A percentile compares a stretch with the other conserved stretches of the same genome.
Conservation (phyloP, 345 rosid genomes). For the Populus deltoides region DNA sequence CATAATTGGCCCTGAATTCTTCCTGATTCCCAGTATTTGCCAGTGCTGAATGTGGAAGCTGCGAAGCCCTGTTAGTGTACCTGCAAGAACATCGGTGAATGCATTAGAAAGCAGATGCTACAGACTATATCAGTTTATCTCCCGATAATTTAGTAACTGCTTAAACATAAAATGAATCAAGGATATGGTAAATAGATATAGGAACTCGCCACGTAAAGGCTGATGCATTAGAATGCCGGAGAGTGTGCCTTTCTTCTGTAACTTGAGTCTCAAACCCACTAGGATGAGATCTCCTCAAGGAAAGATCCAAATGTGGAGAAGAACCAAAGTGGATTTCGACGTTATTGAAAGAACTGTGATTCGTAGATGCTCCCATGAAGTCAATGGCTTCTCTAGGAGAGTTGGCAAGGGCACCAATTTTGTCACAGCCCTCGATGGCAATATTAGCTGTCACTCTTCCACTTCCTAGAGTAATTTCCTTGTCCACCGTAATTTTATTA, state of each 20-base stretch:
- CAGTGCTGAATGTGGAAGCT: conserved; percentile 39
- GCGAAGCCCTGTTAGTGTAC: conserved; percentile 51
- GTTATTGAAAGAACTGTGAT: conserved; percentile 30
- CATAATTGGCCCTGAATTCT: conserved; percentile 26
- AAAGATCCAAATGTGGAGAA: conserved; percentile 62
- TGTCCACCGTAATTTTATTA: conserved; percentile 6
- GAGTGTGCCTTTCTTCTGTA: conserved; percentile 46
- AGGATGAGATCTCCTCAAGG: conserved; percentile 56
- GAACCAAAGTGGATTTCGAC: conserved; percentile 38
- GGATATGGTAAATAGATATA: neutral
- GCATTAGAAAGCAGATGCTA: conserved; percentile 9
- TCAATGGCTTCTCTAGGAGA: conserved; percentile 59
- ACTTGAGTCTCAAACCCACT: conserved; percentile 39
- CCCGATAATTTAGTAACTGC: neutral
- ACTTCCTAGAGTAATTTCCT: conserved; percentile 28
- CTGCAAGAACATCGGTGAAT: conserved; percentile 40
- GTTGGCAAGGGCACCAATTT: conserved; percentile 16
- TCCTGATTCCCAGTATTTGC: conserved; percentile 24
- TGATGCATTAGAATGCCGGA: conserved; percentile 75
- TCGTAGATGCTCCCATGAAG: conserved; percentile 62
- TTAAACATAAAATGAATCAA: neutral
- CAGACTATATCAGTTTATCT: neutral
- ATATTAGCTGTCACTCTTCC: conserved; percentile 24
- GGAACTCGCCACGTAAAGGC: conserved; percentile 73
- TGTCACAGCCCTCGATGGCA: conserved; percentile 20